A percentile compares a stretch with the other conserved stretches of the same genome.
Conservation (phyloP, 139 green algal species). For the Mesotaenium endlicherianum region DNA sequence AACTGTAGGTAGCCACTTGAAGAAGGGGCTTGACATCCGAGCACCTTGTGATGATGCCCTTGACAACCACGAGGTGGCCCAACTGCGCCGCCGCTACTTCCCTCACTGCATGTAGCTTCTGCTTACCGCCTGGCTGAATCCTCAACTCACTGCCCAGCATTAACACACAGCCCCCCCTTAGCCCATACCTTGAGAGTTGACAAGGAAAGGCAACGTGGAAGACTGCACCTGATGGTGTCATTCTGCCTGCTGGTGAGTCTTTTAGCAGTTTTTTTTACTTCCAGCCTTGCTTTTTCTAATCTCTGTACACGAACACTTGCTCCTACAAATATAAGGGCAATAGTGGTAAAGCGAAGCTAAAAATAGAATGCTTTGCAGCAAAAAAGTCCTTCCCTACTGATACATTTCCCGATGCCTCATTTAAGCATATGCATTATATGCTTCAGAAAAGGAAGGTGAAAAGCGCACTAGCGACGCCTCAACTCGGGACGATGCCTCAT, state of each 20-base stretch:
- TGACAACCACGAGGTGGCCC: constrained; percentile 82
- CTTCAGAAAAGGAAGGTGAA: too few relatives aligned
- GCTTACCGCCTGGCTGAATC: constrained; percentile 57
- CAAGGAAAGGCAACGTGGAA: neutral
- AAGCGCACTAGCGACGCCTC: too few relatives aligned
- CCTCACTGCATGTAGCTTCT: constrained; percentile 61
- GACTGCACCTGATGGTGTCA: neutral
- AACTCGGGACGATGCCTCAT: too few relatives aligned
- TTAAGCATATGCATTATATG: too few relatives aligned
- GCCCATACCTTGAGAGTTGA: neutral
- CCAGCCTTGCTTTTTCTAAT: too few relatives aligned
- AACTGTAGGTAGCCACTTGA: constrained; percentile 90
- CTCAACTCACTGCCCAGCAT: constrained; percentile 69
- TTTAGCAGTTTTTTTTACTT: neutral
- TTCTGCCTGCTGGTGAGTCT: neutral
- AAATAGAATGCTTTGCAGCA: too few relatives aligned
- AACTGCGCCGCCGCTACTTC: constrained; percentile 73
- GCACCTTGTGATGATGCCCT: constrained; percentile 87
- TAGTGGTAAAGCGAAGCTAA: too few relatives aligned
- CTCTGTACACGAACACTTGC: too few relatives aligned
- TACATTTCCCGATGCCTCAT: too few relatives aligned
- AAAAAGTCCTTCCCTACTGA: too few relatives aligned
- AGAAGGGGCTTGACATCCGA: constrained; percentile 92
- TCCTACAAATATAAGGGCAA: too few relatives aligned
- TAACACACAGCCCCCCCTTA: neutral